Conservation (phyloP, 768 basidiomycete species). For the Coprinopsis cinerea region DNA sequence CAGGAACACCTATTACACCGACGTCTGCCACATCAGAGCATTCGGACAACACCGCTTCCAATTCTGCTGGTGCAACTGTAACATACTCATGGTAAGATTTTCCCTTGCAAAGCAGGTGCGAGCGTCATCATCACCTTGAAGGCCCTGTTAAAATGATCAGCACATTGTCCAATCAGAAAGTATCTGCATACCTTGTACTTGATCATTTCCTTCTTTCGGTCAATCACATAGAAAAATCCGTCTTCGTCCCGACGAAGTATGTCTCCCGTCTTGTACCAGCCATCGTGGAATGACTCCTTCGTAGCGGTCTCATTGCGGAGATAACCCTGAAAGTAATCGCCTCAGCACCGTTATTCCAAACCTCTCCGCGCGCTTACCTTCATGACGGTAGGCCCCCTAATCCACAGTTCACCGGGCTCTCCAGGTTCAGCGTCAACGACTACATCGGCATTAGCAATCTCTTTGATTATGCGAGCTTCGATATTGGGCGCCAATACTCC, state of each 20-base stretch:
- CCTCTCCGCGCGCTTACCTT: conserved; percentile 31
- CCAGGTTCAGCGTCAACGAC: conserved; percentile 29
- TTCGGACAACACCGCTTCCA: conserved; percentile 55
- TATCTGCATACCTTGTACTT: conserved; percentile 44
- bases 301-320: conserved; percentile 57
- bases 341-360: not conserved
- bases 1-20: conserved; percentile 58
- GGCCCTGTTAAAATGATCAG: not conserved
- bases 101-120: not conserved
- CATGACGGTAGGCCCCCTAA: conserved; percentile 61
- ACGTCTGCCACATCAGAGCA: conserved; percentile 57
- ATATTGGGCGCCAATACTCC: conserved; percentile 57
- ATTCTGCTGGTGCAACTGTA: conserved; percentile 65
- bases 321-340: conserved; percentile 41
- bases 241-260: conserved; percentile 47
- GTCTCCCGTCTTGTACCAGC: conserved; percentile 76
- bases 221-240: conserved; percentile 55
- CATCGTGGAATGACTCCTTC: conserved; percentile 42
- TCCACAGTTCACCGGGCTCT: conserved; percentile 60
- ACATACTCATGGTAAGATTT: not conserved
- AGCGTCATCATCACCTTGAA: not conserved
- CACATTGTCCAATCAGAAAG: not conserved
- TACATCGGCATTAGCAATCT: conserved; percentile 24
- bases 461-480: conserved; percentile 46
- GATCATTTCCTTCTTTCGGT: conserved; percentile 52